These are phyloP conservation scores for Aspergillus sp. DNA, from an alignment of 2,329 filamentous ascomycete genomes.

Conservation along the genomic window DNA sequence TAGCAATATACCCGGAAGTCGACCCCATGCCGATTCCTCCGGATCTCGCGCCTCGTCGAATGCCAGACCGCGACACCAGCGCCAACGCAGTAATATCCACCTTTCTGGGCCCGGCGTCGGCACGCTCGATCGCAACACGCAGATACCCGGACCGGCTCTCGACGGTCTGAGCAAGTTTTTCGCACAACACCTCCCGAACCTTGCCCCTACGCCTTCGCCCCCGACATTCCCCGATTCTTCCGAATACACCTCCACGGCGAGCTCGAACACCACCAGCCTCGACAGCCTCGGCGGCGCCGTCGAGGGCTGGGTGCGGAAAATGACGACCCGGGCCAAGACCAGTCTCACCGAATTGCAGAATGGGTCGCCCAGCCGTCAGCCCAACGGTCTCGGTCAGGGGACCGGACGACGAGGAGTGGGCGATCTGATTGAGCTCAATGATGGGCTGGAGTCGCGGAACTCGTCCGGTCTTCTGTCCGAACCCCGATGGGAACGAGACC, in stretches of 20 bases:
- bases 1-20: conserved; percentile 24
- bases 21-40: conserved; percentile 27
- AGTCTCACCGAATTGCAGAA: conserved; percentile 41
- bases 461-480: conserved; percentile 17
- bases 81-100: conserved; percentile 50
- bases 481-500: conserved; percentile 14
- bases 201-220: conserved; percentile 64
- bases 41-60: conserved; percentile 23
- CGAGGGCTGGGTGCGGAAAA: conserved; percentile 84
- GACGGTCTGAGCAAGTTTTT: conserved; percentile 84
- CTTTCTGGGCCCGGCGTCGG: conserved; percentile 86
- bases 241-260: conserved; percentile 32
- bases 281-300: conserved; percentile 84
- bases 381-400: conserved; percentile 20
- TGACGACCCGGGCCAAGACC: conserved; percentile 54
- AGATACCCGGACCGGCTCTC: conserved; percentile 66
- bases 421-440: conserved; percentile 45
- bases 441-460: conserved; percentile 29
- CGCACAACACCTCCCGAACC: conserved; percentile 74
- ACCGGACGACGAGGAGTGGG: conserved; percentile 31
- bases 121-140: conserved; percentile 61
- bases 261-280: conserved; percentile 48
- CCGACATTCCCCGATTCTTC: conserved; percentile 46
- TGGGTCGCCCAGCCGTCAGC: conserved; percentile 19
- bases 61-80: conserved; percentile 35